These are phyloP conservation scores for Zea mays DNA, from an alignment of 176 grass and related monocot genomes.

Conservation along the genomic window DNA sequence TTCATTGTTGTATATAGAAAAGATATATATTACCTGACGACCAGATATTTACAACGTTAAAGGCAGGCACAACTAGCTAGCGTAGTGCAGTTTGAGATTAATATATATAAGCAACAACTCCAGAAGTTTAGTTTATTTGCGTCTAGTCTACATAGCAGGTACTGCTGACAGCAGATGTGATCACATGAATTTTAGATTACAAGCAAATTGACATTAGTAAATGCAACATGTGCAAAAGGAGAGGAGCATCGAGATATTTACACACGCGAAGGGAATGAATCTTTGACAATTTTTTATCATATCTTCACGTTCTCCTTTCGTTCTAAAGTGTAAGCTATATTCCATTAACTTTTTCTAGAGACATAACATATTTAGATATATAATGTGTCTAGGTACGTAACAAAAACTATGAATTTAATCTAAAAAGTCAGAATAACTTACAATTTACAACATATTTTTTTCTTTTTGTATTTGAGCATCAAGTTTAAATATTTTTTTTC, in stretches of 20 bases:
- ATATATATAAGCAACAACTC: neutral
- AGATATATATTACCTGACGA: neutral
- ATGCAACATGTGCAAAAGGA: constrained; percentile 4
- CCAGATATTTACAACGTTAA: neutral
- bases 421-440: too few relatives aligned
- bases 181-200: neutral
- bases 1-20: neutral
- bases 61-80: neutral
- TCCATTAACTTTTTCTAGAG: neutral
- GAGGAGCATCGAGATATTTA: neutral
- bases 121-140: neutral
- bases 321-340: neutral
- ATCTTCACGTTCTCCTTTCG: neutral
- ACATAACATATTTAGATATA: neutral
- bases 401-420: too few relatives aligned
- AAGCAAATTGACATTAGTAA: constrained; percentile 30
- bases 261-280: constrained; percentile 24
- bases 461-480: too few relatives aligned
- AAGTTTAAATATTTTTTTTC: too few relatives aligned
- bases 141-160: constrained; percentile 28
- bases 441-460: too few relatives aligned
- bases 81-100: neutral
- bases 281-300: neutral
- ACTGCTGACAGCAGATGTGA: constrained; percentile 1
- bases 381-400: too few relatives aligned